phyloP scores from a whole-genome alignment of 2,329 filamentous ascomycete genomes.

The Trichoderma afroharzianum region DNA sequence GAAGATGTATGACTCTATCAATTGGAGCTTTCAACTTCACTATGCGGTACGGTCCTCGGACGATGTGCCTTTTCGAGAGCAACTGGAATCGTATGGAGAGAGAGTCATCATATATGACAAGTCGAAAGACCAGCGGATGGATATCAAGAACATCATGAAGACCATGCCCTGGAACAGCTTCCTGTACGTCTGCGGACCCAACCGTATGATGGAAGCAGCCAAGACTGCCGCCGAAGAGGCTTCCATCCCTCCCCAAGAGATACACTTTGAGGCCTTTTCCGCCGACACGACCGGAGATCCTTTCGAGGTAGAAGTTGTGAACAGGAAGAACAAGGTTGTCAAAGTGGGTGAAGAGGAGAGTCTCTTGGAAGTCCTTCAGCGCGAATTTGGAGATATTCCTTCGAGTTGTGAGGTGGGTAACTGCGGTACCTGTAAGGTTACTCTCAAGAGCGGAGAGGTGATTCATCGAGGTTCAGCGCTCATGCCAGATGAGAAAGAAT shows the following conservation, averaged over 20 bases:
- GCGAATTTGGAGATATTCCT: constrained; percentile 40
- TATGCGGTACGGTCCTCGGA: constrained; percentile 52
- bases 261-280: constrained; percentile 60
- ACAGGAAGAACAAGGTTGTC: constrained; percentile 38
- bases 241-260: constrained; percentile 45
- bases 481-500: constrained; percentile 41
- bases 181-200: constrained; percentile 60
- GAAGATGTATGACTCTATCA: constrained; percentile 38
- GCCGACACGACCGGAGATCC: constrained; percentile 54
- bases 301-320: constrained; percentile 54
- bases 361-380: constrained; percentile 46
- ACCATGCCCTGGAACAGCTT: constrained; percentile 50
- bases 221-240: constrained; percentile 37
- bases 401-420: constrained; percentile 54
- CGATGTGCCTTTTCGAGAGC: constrained; percentile 54
- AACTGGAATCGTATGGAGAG: constrained; percentile 40
- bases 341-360: constrained; percentile 47
- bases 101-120: constrained; percentile 52
- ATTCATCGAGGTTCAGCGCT: constrained; percentile 50
- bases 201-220: constrained; percentile 53
- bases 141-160: constrained; percentile 49
- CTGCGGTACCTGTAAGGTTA: constrained; percentile 50
- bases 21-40: constrained; percentile 53
- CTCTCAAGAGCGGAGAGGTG: constrained; percentile 40
- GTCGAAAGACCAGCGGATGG: constrained; percentile 47